Percentiles rank a stretch among this genome's conserved stretches.
phyloP scores from a whole-genome alignment of 495 filamentous ascomycete species.

The Hyaloscypha hepaticicola region DNA sequence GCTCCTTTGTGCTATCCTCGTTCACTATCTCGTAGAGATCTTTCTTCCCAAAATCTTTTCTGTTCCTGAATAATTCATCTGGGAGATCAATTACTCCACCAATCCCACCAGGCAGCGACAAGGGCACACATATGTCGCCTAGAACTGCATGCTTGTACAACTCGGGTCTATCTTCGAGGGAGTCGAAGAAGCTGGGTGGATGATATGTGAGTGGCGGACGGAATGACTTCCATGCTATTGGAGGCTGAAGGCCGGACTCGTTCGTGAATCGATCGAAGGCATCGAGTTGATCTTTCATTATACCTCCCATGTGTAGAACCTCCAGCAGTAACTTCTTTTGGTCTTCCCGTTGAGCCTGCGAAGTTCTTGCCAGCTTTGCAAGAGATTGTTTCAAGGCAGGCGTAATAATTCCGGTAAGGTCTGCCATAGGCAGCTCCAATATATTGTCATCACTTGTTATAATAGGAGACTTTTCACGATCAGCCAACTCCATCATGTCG shows the following conservation, averaged over 20 bases:
- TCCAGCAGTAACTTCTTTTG: not conserved
- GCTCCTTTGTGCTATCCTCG: not conserved
- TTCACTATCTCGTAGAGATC: not conserved
- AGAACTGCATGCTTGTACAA: not conserved
- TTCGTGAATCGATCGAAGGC: not conserved
- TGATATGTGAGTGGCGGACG: not conserved
- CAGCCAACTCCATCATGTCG: not conserved
- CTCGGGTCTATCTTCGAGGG: conserved; percentile 3
- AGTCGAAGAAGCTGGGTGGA: not conserved
- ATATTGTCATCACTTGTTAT: not conserved
- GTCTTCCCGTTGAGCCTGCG: not conserved
- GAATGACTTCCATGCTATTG: not conserved
- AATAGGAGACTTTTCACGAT: not conserved
- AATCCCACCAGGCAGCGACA: not conserved
- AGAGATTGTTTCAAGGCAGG: no score
- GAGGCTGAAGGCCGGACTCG: not conserved
- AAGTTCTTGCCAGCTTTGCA: not conserved
- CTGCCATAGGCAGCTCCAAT: not conserved
- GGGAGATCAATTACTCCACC: not conserved
- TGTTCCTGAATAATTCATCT: not conserved
- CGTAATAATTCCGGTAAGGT: no score
- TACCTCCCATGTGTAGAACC: not conserved
- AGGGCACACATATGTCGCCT: not conserved
- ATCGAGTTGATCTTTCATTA: conserved; percentile 1
- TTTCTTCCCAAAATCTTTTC: not conserved